Conservation (phyloP, 225 moss, liverwort and hornwort genomes). For the Rhytidiadelphus loreus region DNA sequence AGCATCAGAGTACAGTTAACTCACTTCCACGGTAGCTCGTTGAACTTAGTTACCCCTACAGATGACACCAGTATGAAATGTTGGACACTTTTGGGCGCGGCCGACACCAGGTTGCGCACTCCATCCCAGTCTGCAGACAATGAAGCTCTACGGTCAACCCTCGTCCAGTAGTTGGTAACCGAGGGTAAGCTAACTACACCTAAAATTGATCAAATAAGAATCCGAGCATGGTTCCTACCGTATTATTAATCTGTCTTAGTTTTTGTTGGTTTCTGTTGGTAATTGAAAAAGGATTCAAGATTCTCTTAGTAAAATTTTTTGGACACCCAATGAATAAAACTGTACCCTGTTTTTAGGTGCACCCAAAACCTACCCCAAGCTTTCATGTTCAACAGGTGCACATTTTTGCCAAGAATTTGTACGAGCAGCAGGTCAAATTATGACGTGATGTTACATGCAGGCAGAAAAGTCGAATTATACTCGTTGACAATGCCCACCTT, state of each 20-base stretch:
- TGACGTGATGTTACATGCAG: not conserved
- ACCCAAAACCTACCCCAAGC: not conserved
- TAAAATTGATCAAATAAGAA: not conserved
- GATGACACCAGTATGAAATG: slow-evolving; percentile 75
- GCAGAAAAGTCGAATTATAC: not conserved
- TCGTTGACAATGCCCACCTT: not conserved
- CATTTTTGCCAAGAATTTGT: not conserved
- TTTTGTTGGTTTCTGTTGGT: not conserved
- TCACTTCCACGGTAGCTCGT: slow-evolving; percentile 76
- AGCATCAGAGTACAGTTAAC: not conserved
- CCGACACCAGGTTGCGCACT: slow-evolving; percentile 71
- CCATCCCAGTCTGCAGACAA: slow-evolving; percentile 71
- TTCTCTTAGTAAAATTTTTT: not conserved
- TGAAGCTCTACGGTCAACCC: not conserved
- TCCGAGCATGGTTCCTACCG: not conserved
- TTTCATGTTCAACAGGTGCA: not conserved
- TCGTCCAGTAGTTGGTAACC: not conserved
- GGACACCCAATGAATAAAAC: not conserved
- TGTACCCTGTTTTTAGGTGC: too few relatives aligned
- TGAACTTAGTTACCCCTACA: slow-evolving; percentile 76
- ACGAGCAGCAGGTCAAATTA: not conserved
- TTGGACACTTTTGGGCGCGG: slow-evolving; percentile 53
- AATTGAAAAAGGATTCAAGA: not conserved
- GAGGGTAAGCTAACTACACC: not conserved
- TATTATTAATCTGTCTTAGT: not conserved